Evolutionary conservation across 768 basidiomycete genomes (phyloP), one percentile per base, ranked within the genome.

Genomic region (Collybia sp.): DNA sequence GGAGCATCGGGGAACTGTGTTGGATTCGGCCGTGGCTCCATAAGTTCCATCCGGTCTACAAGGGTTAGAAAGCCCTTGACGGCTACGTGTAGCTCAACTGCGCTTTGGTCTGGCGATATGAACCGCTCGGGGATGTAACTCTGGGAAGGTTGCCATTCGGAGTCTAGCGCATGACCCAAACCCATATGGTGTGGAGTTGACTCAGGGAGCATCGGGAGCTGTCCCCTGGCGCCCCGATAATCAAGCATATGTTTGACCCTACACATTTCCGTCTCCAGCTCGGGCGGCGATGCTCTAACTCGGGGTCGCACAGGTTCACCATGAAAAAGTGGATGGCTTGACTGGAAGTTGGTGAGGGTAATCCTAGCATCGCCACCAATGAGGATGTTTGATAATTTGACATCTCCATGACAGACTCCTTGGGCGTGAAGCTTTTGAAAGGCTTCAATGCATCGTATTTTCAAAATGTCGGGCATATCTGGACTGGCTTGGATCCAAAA

Each of bases 401-500:
- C 60, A 49, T 70, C 71, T 12, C 75, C 73, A 39, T 79, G 77
- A 30, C 71, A 65, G 39, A 80, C 68, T 1, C 76, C 76, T 12
- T 58, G 63, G 2, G 64, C 61, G 53, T 80, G 78, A 10, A 80
- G 57, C 50, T 71, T 67, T 45, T 69, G 60, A 50, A 75, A 77
- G 9, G 80, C 76, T 3, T 67, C 66, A 9, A 85, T 58, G 46
- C 76, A 73, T 30, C 65, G 66, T 45, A 73, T 66, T 59, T 84
- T 84, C 44, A 82, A 60, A 10, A 69, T 53, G 15, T 64, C 52
- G 3, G 82, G 79, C 80, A 85, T 83, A 36, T 67, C 70, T 2
- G 72, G 58, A 4, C 72, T 77, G 12, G 83, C 77, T 51, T 82
- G 75, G 49, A 80, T 71, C 81, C 83, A 83, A 58, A 82, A 79